Percentiles rank a stretch among this genome's conserved stretches.
Evolutionary conservation across 331 rosid genomes (phyloP).

Genomic region (Erythrophleum ivorense): DNA sequence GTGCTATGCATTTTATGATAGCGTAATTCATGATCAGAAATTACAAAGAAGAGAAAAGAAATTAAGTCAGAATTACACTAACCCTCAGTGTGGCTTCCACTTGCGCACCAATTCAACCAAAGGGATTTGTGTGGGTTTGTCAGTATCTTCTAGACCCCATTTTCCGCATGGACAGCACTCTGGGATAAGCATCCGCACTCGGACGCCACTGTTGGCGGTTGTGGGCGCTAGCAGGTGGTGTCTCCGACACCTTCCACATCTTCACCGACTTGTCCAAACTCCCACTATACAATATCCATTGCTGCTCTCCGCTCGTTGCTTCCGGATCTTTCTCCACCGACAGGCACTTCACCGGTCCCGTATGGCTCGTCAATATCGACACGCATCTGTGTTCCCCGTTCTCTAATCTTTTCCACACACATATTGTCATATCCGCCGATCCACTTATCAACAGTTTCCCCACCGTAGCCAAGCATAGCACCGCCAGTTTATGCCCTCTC

Average conservation of each 20-base stretch:
- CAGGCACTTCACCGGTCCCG: conserved; percentile 88
- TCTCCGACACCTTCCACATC: conserved; percentile 77
- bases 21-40: no score
- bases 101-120: no score
- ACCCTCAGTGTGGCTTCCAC: no score
- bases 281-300: conserved; percentile 78
- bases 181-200: conserved; percentile 9
- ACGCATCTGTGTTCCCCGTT: conserved; percentile 59
- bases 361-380: conserved; percentile 58
- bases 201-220: neutral
- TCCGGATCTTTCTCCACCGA: conserved; percentile 62
- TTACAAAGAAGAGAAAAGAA: no score
- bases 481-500: conserved; percentile 72
- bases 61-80: no score
- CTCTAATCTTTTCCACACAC: conserved; percentile 67
- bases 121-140: neutral
- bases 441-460: conserved; percentile 73
- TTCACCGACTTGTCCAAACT: conserved; percentile 93
- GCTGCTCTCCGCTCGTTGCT: conserved; percentile 25
- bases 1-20: neutral
- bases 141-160: conserved; percentile 46
- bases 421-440: conserved; percentile 81
- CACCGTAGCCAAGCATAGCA: conserved; percentile 64
- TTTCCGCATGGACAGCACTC: conserved; percentile 27
- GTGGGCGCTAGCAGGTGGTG: neutral